Evolutionary conservation across 176 grass and related monocot species (phyloP), one percentile per base, ranked within the genome.

Genomic region (Carex pumila): DNA sequence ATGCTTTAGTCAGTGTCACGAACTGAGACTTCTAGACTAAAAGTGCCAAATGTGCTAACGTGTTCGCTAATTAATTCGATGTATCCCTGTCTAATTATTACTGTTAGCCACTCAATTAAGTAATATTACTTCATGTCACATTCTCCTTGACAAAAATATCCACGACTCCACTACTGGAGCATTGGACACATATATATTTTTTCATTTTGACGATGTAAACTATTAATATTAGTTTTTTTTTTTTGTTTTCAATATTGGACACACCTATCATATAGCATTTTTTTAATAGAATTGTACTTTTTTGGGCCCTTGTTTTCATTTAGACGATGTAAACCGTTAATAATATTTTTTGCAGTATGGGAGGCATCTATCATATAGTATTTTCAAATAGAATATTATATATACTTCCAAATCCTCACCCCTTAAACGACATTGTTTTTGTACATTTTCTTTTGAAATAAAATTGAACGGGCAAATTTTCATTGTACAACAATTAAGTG

Each of bases 71-170:
- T 65, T 66, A 82, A 82, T 64, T 52, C 8, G 39, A 82, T 29
- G 45, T 82, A 82, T 82, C 80, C 66, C 37, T 82, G 37, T 82
- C 80, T 66, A 82, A 82, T 66, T 66, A 82, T 50, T 31, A 41
- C 25, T 62, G 29, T 53, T 65, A 73, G 18, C 79, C 59, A 81
- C 59, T 81, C 2, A 63, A 21, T 15, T 75, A 75, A 22, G 4
- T 53, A 74, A 74, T 50, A 52, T 6, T 65, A 61, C 19, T 79
- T 81, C 39, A 82, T 49, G 79, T 47, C 80, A 82, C 80, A 82
- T 82, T 65, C 61, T 66, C 43, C 14, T 62, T 80, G 55, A 61
- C 5, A n/a, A 61, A 61, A 76, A 61, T 61, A 54, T 75, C 45
- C 54, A 15, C 21, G 5, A 14, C 25, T 53, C 45, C 43, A 75